A percentile compares a stretch with the other conserved stretches of the same genome.
Conservation (phyloP, 2,329 filamentous ascomycete species). For the Diaporthe sp. region DNA sequence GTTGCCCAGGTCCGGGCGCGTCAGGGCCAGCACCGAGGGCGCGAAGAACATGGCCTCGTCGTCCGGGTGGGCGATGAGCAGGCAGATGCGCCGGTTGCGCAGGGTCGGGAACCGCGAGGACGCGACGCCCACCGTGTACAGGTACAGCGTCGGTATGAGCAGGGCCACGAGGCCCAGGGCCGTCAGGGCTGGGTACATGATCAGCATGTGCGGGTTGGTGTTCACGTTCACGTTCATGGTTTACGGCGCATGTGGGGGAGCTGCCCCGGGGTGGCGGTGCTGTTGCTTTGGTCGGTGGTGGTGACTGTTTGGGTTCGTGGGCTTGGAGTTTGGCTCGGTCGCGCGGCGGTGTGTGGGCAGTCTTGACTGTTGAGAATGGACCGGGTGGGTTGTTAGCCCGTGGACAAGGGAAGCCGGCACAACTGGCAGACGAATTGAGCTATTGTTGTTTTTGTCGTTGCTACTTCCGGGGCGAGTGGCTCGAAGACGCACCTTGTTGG, state of each 20-base stretch:
- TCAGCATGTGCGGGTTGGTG: slow-evolving; percentile 8
- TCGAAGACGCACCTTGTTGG: background rate
- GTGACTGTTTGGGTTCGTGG: background rate
- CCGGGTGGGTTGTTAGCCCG: background rate
- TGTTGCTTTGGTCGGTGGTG: background rate
- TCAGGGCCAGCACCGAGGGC: slow-evolving; percentile 88
- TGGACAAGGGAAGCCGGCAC: no score
- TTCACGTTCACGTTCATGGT: slow-evolving; percentile 25
- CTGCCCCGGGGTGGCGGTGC: no score
- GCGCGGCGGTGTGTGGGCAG: background rate
- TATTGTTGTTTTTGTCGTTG: background rate
- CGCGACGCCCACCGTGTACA: slow-evolving; percentile 63
- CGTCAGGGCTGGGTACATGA: slow-evolving; percentile 47
- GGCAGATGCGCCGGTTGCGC: slow-evolving; percentile 86
- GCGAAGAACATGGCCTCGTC: slow-evolving; percentile 99
- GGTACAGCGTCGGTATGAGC: slow-evolving; percentile 64
- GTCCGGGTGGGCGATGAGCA: slow-evolving; percentile 96
- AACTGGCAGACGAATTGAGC: background rate
- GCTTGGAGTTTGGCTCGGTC: no score
- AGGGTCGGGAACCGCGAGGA: slow-evolving; percentile 74
- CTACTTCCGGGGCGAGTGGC: background rate
- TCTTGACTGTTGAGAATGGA: background rate
- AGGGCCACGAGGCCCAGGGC: slow-evolving; percentile 54
- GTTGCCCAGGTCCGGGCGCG: slow-evolving; percentile 83
- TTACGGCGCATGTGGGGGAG: slow-evolving; percentile 5